Conservation (phyloP, 192 early-diverging fungal species). For the Rhizoclosmatium sp. region DNA sequence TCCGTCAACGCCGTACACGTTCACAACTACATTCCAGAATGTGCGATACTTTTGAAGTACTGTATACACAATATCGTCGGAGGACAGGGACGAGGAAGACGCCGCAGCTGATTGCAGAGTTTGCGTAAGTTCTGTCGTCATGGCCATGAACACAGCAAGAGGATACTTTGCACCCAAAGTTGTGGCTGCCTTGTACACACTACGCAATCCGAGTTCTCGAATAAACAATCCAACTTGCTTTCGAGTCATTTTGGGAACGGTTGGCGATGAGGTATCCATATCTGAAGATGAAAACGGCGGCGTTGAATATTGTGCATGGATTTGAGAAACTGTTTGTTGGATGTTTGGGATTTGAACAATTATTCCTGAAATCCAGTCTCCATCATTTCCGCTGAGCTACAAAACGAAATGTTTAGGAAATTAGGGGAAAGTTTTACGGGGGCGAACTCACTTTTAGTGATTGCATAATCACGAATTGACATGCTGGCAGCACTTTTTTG, state of each 20-base stretch:
- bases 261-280: neutral
- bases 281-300: neutral
- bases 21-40: conserved; percentile 26
- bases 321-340: conserved; percentile 12
- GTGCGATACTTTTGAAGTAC: conserved; percentile 32
- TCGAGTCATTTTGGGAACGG: conserved; percentile 5
- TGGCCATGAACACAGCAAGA: conserved; percentile 43
- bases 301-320: conserved; percentile 5
- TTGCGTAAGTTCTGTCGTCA: conserved; percentile 31
- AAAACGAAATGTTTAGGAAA: neutral
- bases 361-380: conserved; percentile 10
- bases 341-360: conserved; percentile 17
- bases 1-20: conserved; percentile 5
- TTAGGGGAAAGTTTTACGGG: neutral
- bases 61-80: conserved; percentile 6
- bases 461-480: conserved; percentile 42
- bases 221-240: conserved; percentile 42
- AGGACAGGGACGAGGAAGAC: no score
- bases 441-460: conserved; percentile 37
- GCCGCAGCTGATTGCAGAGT: neutral
- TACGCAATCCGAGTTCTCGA: conserved; percentile 41
- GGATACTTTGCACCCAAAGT: conserved; percentile 42
- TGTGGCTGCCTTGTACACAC: conserved; percentile 10
- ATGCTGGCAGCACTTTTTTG: conserved; percentile 37
- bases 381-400: conserved; percentile 27